These are phyloP conservation scores for Leishmania mexicana DNA, from an alignment of 208 protist genomes.

Conservation along the genomic window DNA sequence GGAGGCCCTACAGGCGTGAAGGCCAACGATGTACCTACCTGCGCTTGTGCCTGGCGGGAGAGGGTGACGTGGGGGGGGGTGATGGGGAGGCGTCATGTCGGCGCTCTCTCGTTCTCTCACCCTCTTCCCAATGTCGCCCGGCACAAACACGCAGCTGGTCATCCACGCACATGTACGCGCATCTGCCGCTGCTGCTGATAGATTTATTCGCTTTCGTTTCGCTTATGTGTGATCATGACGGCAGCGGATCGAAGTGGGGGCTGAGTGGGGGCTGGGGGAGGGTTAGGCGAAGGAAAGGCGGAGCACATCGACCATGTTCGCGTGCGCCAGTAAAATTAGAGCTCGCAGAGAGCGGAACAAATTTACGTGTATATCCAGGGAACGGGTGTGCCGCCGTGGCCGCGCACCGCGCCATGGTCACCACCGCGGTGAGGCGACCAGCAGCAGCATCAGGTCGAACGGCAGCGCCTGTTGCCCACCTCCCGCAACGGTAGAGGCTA, in stretches of 20 bases:
- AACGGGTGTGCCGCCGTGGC: background rate
- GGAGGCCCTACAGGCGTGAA: background rate
- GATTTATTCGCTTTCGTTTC: background rate
- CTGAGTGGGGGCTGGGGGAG: background rate
- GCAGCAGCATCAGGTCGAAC: background rate
- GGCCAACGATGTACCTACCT: background rate
- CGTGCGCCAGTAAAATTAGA: background rate
- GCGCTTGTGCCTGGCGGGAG: background rate
- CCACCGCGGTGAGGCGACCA: background rate
- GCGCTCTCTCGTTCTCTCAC: background rate
- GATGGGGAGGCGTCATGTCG: background rate
- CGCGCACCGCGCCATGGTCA: background rate
- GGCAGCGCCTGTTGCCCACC: background rate
- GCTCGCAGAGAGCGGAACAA: background rate
- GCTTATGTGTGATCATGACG: background rate
- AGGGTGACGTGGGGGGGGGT: background rate
- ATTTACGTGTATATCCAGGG: background rate
- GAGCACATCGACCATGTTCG: background rate
- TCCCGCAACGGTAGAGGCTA: background rate
- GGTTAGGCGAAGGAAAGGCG: background rate
- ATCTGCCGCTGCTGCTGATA: background rate
- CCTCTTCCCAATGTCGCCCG: background rate
- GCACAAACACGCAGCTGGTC: background rate
- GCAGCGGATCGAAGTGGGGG: background rate
- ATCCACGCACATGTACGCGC: background rate